Base-by-base conservation (phyloP, 768 basidiomycete species). In the Crucibulum laeve region DNA sequence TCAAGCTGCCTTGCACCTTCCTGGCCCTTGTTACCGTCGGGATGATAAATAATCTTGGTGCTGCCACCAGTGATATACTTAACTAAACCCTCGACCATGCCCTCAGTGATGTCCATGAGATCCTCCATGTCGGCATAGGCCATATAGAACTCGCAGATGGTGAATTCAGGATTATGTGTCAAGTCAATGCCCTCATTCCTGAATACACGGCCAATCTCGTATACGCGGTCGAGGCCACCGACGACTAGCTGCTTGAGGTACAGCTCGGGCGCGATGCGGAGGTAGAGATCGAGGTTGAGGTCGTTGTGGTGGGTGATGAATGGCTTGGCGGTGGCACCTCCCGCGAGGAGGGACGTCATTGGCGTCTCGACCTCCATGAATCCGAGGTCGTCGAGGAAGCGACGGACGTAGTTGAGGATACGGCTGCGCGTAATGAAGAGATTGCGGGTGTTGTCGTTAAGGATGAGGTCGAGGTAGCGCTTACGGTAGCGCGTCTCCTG, bases 81-180 rank as follows among this genome's bases (percentile, higher is more conserved):
- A 59, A 98, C 95, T 65, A 99, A 68, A 5, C 93, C 91, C 57
- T 93, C 89, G 14, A 98, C 61, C 70, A 99, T 74, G 33, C 70
- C 67, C 66, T 99, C 96, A 13, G 96, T 99, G 45, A 98, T 76
- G 32, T 97, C 96, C 95, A 99, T 97, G 45, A 98, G 46, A 59
- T 98, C 96, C 70, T 91, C 87, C 93, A 95, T 94, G 63, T 98
- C 96, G 46, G 96, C 96, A 55, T 97, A 98, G 23, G 96, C 95
- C 95, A 99, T 98, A 61, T 98, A 99, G 68, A 99, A 98, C 70
- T 99, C 95, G 77, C 95, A 98, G 68, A 97, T 95, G 4, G 91
- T 90, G 71, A 97, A 97, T 64, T 99, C 96, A 53, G 96, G 96
- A 67, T 99, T 99, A 65, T 99, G 96, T 14, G 96, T 99, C 52